Evolutionary conservation across 78 protist species (phyloP).

Genomic region (Dictyostelium intermedium): DNA sequence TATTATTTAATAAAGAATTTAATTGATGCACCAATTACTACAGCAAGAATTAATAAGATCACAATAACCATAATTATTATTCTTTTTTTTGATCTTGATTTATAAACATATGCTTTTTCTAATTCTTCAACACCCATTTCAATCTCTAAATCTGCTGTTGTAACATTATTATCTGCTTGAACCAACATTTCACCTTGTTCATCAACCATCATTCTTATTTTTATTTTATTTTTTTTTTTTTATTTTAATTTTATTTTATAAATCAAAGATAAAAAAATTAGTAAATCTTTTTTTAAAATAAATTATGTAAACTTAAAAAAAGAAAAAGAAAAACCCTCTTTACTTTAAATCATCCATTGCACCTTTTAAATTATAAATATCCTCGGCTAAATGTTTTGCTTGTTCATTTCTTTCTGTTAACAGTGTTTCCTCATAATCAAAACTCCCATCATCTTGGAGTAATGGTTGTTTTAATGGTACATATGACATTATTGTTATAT

Average conservation of each 20-base stretch:
- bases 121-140: not conserved
- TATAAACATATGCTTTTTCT: conserved; percentile 39
- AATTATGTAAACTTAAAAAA: not conserved
- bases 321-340: not conserved
- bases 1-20: not conserved
- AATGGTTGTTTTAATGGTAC: conserved; percentile 12
- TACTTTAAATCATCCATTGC: conserved; percentile 40
- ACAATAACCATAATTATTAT: not conserved
- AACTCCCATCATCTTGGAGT: not conserved
- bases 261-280: not conserved
- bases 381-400: not conserved
- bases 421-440: conserved; percentile 15
- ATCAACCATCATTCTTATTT: not conserved
- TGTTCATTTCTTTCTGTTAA: conserved; percentile 16
- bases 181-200: conserved; percentile 27
- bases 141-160: not conserved
- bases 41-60: not conserved
- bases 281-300: too few relatives aligned
- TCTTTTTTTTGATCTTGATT: conserved; percentile 15
- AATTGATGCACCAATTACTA: not conserved
- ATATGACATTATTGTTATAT: conserved; percentile 2
- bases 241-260: too few relatives aligned
- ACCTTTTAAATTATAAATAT: not conserved
- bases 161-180: not conserved
- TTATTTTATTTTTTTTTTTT: not conserved